Percentiles rank a stretch among this genome's conserved stretches.
Evolutionary conservation across 106 monocot species (phyloP).

Genomic region (Apostasia shenzhenica): DNA sequence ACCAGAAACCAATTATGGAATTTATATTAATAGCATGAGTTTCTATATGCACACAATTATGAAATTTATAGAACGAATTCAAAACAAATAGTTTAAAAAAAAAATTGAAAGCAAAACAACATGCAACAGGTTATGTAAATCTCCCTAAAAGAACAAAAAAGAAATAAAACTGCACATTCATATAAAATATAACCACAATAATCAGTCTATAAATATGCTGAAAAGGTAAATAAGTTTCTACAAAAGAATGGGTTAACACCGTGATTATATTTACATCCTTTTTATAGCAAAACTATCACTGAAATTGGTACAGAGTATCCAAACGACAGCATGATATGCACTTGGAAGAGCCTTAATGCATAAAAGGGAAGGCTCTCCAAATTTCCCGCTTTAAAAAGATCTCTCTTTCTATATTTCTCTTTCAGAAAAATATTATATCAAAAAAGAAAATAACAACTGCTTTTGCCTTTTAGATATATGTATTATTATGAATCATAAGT

Average conservation of each 20-base stretch:
- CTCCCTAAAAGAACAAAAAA: too few relatives aligned
- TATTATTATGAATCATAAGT: background rate
- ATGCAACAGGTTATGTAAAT: too few relatives aligned
- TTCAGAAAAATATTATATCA: background rate
- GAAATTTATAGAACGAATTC: too few relatives aligned
- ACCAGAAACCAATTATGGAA: too few relatives aligned
- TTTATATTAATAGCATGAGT: too few relatives aligned
- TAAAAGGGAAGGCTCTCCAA: conserved; percentile 10
- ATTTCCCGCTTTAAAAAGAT: background rate
- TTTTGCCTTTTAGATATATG: conserved; percentile 7
- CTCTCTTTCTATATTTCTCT: conserved; percentile 2
- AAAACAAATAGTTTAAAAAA: too few relatives aligned
- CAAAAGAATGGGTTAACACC: conserved; percentile 8
- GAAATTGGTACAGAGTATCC: background rate
- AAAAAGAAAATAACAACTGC: conserved; percentile 1
- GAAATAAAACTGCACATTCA: too few relatives aligned
- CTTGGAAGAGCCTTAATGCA: conserved; percentile 3
- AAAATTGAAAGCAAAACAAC: too few relatives aligned
- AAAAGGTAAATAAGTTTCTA: background rate
- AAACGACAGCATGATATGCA: conserved; percentile 3
- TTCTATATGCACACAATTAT: too few relatives aligned
- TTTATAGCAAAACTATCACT: conserved; percentile 5
- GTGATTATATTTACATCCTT: conserved; percentile 13
- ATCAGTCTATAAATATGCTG: too few relatives aligned
- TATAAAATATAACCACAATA: too few relatives aligned